Conservation (phyloP, 176 grass and related monocot species). For the Hordeum vulgare region MorexV3_pseudomolecules_assembly NC_058521.1:231066448-231066947, state of each 20-base stretch:
- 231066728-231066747: background rate
- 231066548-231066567: background rate
- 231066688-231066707: slow-evolving; percentile 5
- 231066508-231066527: background rate
- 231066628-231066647: background rate
- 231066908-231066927: background rate
- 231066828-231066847: background rate
- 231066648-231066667: no score
- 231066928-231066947: background rate
- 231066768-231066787: slow-evolving; percentile 6
- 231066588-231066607: background rate
- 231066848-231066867: background rate
- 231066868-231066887: background rate
- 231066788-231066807: no score
- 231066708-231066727: slow-evolving; percentile 1
- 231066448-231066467: background rate
- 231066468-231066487: background rate
- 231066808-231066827: background rate
- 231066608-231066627: no score
- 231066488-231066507: background rate
- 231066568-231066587: background rate
- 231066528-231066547: background rate
- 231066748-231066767: slow-evolving; percentile 7
- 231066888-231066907: background rate
- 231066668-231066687: background rate